Percentiles rank a stretch among this genome's conserved stretches.
Conservation (phyloP, 345 rosid genomes). For the Atalantia buxifolia region DNA sequence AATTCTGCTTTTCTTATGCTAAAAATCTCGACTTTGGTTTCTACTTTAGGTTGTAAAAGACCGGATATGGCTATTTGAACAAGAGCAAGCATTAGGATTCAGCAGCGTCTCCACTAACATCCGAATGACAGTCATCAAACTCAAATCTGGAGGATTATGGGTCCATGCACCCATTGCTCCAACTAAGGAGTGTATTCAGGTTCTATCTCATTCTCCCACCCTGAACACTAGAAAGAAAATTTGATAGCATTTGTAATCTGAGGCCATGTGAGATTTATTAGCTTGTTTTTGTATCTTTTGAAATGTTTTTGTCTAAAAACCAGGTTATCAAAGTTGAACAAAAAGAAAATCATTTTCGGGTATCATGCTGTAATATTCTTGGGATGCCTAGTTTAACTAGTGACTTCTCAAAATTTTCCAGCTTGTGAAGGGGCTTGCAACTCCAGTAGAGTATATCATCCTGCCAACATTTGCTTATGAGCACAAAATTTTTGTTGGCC, state of each 20-base stretch:
- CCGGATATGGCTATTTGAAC: conserved; percentile 91
- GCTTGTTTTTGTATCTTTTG: neutral
- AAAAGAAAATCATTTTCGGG: neutral
- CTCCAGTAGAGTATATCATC: conserved; percentile 82
- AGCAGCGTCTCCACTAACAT: conserved; percentile 94
- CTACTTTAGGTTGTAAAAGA: conserved; percentile 71
- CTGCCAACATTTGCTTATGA: conserved; percentile 96
- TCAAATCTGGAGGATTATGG: conserved; percentile 97
- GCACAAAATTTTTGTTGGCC: conserved; percentile 95
- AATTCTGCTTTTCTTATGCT: neutral
- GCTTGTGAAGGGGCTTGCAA: conserved; percentile 85
- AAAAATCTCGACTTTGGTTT: neutral
- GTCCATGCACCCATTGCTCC: conserved; percentile 99
- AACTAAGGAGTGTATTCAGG: conserved; percentile 93
- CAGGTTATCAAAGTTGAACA: neutral
- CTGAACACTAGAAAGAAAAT: neutral
- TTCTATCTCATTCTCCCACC: conserved; percentile 14
- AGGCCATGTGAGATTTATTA: neutral
- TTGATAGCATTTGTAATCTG: neutral
- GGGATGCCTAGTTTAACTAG: conserved; percentile 12
- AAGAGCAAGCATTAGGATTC: conserved; percentile 97
- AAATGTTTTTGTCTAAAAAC: neutral
- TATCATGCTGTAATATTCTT: conserved; percentile 4
- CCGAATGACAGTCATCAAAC: conserved; percentile 93
- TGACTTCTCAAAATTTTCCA: conserved; percentile 25